Evolutionary conservation across 192 early-diverging fungal genomes (phyloP), one percentile per base, ranked within the genome.

Genomic region (Coemansia sp.): DNA sequence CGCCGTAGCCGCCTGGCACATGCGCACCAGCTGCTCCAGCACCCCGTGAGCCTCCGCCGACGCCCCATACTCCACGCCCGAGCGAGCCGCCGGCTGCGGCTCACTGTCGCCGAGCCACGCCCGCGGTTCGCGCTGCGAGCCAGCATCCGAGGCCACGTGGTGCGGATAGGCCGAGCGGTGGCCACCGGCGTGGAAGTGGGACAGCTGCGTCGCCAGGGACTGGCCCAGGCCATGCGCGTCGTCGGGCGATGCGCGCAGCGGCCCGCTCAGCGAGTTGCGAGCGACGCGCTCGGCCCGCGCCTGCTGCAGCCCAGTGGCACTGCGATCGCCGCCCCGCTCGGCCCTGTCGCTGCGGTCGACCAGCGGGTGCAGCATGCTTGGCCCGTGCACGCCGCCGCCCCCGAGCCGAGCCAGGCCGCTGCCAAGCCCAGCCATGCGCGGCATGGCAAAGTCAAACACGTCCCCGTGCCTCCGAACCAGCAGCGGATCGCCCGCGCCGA

Each of bases 271-370:
- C 42, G 69, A 20, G 60, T 60, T 65, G 59, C 73, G 79, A 0
- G 70, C 48, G 33, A 82, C 48, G n/a, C 79, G 79, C 34, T 82
- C 79, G 0, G 70, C 74, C 2, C 79, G 79, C 1, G 79, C 67
- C 50, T 82, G 73, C 45, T 76, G 60, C 55, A 56, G 58, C 18
- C 61, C 52, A 18, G 35, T 64, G 25, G 68, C 75, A 38, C n/a
- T 50, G 20, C 73, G 59, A 14, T 73, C 75, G 10, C 56, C 56
- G 35, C 52, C 52, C 7, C 43, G 43, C 20, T 47, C 43, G 1
- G 37, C 11, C 34, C 65, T 48, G 14, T 60, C 69, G 21, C 61
- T 39, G 10, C 58, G 65, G n/a, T 72, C 74, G 0, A 82, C 35
- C 37, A 82, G 50, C 45, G 74, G 73, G 18, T 82, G 79, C 11